A percentile compares a stretch with the other conserved stretches of the same genome.
These are phyloP conservation scores for Podaxis sp. DNA, from an alignment of 768 basidiomycete genomes.

Conservation along the genomic window DNA sequence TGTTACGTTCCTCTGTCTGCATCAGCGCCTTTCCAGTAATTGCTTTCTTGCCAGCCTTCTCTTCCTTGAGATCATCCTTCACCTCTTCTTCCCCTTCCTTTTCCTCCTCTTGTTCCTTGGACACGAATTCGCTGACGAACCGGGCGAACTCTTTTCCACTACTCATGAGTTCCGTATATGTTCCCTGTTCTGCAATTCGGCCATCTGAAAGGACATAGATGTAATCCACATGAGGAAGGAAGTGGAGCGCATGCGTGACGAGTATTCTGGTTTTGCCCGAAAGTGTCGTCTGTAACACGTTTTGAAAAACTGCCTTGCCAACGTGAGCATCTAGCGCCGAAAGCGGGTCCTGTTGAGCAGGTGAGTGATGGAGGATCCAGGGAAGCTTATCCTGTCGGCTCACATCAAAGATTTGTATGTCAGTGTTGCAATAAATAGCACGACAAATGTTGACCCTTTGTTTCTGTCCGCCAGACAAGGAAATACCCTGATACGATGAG, in stretches of 20 bases:
- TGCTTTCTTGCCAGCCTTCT: constrained; percentile 33
- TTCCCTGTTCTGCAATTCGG: constrained; percentile 73
- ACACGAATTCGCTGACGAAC: constrained; percentile 75
- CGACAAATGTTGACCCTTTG: constrained; percentile 85
- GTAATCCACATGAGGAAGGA: constrained; percentile 84
- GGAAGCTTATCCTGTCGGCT: constrained; percentile 13
- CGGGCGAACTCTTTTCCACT: constrained; percentile 64
- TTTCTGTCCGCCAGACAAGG: constrained; percentile 75
- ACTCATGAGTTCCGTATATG: constrained; percentile 67
- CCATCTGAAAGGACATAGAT: constrained; percentile 79
- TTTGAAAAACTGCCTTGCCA: constrained; percentile 81
- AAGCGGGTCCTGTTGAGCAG: constrained; percentile 57
- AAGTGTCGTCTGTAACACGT: constrained; percentile 65
- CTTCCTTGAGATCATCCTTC: constrained; percentile 13
- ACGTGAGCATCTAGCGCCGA: constrained; percentile 94
- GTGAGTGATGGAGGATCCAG: neutral
- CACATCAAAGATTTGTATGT: constrained; percentile 83
- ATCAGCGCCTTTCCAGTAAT: constrained; percentile 54
- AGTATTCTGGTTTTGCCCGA: constrained; percentile 77
- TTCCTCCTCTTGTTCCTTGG: constrained; percentile 53
- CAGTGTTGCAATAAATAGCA: constrained; percentile 80
- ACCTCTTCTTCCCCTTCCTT: constrained; percentile 39
- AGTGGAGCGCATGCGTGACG: constrained; percentile 90
- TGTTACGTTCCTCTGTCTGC: constrained; percentile 81
- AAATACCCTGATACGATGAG: constrained; percentile 56